phyloP scores from a whole-genome alignment of 768 basidiomycete species.

The Lentinula raphanica region DNA sequence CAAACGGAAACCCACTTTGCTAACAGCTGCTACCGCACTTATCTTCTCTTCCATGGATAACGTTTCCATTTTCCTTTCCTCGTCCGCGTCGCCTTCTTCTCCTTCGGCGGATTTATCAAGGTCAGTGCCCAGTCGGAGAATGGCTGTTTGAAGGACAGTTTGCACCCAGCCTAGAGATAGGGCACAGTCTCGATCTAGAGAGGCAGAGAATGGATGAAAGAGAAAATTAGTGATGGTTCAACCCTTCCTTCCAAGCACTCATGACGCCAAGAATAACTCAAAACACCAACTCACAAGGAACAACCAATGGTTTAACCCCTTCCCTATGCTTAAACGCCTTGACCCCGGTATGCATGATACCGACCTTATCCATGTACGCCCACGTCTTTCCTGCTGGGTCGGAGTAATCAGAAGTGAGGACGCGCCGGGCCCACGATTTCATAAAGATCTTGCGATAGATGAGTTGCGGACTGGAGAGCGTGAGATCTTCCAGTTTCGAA shows the following conservation, averaged over 20 bases:
- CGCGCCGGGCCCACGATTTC: conserved; percentile 28
- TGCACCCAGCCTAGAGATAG: conserved; percentile 42
- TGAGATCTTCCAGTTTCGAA: conserved; percentile 32
- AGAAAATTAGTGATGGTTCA: too few species aligned
- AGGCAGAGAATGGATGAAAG: conserved; percentile 20
- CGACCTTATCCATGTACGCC: conserved; percentile 40
- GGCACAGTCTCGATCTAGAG: conserved; percentile 34
- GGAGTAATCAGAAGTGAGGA: conserved; percentile 39
- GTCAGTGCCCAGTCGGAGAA: too few species aligned
- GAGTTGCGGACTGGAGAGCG: conserved; percentile 39
- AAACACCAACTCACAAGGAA: conserved; percentile 30
- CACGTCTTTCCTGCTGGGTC: conserved; percentile 28
- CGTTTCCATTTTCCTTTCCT: too few species aligned
- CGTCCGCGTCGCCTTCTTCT: too few species aligned
- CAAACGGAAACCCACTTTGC: conserved; percentile 30
- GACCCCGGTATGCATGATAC: conserved; percentile 44
- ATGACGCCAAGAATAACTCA: too few species aligned
- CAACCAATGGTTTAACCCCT: conserved; percentile 24
- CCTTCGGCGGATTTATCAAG: conserved; percentile 34
- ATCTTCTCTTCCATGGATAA: conserved; percentile 30
- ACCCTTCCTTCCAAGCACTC: too few species aligned
- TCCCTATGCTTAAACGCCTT: conserved; percentile 37
- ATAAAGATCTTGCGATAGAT: conserved; percentile 40
- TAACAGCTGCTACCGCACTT: conserved; percentile 35
- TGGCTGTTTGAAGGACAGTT: conserved; percentile 36